phyloP scores from a whole-genome alignment of 1,284 basidiomycete genomes.

The Xerocomus amazonicus region DNA sequence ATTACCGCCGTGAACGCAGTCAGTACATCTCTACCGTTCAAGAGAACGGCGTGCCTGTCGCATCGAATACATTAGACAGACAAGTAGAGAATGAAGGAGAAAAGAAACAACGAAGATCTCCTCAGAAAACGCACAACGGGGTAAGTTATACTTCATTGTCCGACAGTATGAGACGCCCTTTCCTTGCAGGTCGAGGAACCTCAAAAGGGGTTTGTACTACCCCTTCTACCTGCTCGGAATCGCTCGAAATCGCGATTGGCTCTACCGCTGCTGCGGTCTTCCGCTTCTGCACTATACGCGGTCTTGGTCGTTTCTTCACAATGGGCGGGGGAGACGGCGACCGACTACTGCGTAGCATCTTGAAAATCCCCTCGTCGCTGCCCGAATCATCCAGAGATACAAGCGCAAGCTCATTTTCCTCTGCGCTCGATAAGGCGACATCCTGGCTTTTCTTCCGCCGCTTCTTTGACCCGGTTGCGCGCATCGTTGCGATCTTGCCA shows the following conservation, averaged over 20 bases:
- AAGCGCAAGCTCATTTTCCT: slow-evolving; percentile 6
- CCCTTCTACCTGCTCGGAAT: slow-evolving; percentile 16
- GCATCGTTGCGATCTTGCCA: slow-evolving; percentile 54
- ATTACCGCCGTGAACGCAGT: not conserved
- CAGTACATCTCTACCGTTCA: not conserved
- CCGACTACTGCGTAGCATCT: slow-evolving; percentile 22
- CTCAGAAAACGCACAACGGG: slow-evolving; percentile 5
- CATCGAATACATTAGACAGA: slow-evolving; percentile 8
- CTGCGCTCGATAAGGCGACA: slow-evolving; percentile 6
- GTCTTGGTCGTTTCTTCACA: slow-evolving; percentile 27
- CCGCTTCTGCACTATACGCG: slow-evolving; percentile 26
- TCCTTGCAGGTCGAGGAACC: slow-evolving; percentile 19
- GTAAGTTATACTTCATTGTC: slow-evolving; percentile 38
- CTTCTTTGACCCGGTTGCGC: slow-evolving; percentile 66
- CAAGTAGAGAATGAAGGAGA: not conserved
- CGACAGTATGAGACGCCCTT: slow-evolving; percentile 41
- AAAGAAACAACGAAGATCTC: slow-evolving; percentile 6
- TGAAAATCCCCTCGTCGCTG: slow-evolving; percentile 27
- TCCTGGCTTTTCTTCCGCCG: slow-evolving; percentile 40
- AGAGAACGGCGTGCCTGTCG: slow-evolving; percentile 2
- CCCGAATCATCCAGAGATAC: slow-evolving; percentile 14
- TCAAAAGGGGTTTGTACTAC: not conserved
- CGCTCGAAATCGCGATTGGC: slow-evolving; percentile 25
- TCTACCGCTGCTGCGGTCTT: slow-evolving; percentile 1
- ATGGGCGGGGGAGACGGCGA: slow-evolving; percentile 20